Base-by-base conservation (phyloP, 352 stramenopile species). In the Plasmopara muralis region DNA sequence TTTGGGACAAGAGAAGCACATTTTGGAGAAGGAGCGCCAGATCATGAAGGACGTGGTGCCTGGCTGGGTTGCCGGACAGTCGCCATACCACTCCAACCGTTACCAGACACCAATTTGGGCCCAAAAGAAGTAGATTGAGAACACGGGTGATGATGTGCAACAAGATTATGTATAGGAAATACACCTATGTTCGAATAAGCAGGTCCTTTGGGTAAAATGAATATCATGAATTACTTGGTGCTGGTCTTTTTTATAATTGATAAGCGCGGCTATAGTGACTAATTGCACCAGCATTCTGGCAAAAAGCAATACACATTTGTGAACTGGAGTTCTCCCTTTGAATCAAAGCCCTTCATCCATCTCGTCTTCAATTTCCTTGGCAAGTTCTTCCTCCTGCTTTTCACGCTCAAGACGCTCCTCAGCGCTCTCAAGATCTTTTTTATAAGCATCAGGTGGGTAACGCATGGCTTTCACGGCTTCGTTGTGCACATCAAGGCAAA, bases 401-500 rank as follows among this genome's bases (percentile, higher is more conserved):
- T 97, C 87, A 31, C 92, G 84, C 66, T 96, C 91, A 4, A 95
- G 78, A 18, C 87, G 70, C 66, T 97, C 95, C 41, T 95, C 82
- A 2, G 80, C 82, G 31, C 80, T 92, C 63, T 98, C 92, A 28
- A 98, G 66, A 51, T 98, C 90, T 63, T 97, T 97, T 78, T 98
- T 98, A 75, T 98, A 98, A 10, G 92, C 95, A 77, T 98, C 95
- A 31, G 91, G 86, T 15, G 96, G 95, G 70, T 99, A 99, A 42
- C 92, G 82, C 94, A 99, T 98, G 14, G 77, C 79, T 72, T 97
- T 96, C 30, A 99, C 92, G 37, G 97, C 97, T 74, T 99, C 96
- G 68, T 98, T 99, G 77, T 99, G 95, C 43, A 98, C 97, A 39
- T 98, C 97, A 31, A 99, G 77, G 74, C 96, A 99, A 66, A 99